Conservation (phyloP, 2,329 filamentous ascomycete genomes). For the Uncinocarpus reesii region DNA sequence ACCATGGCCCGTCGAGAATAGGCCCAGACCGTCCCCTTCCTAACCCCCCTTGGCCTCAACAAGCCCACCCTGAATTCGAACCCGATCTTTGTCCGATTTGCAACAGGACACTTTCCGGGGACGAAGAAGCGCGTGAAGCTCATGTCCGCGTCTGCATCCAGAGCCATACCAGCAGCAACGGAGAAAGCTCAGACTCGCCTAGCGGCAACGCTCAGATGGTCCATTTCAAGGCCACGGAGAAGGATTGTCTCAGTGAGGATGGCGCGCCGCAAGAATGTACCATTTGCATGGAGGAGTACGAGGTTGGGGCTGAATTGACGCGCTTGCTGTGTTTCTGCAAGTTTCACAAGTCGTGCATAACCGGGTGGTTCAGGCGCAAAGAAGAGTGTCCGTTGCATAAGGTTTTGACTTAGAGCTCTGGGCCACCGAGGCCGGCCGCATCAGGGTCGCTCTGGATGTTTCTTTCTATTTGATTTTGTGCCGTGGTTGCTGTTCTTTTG, state of each 20-base stretch:
- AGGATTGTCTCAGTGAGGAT: slow-evolving; percentile 49
- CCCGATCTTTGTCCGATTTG: slow-evolving; percentile 41
- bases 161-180: slow-evolving; percentile 20
- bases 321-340: slow-evolving; percentile 55
- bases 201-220: slow-evolving; percentile 29
- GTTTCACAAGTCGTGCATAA: slow-evolving; percentile 52
- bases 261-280: slow-evolving; percentile 48
- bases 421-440: no score
- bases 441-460: no score
- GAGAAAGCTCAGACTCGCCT: slow-evolving; percentile 4
- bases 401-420: slow-evolving; percentile 18
- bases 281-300: slow-evolving; percentile 57
- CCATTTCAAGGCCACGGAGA: slow-evolving; percentile 50
- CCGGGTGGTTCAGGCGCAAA: slow-evolving; percentile 50
- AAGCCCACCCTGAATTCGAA: slow-evolving; percentile 28
- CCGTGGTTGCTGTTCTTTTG: background rate
- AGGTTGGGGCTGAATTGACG: slow-evolving; percentile 49
- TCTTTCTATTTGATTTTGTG: no score
- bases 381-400: slow-evolving; percentile 54
- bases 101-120: slow-evolving; percentile 32
- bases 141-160: slow-evolving; percentile 40
- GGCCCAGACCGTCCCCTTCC: slow-evolving; percentile 14
- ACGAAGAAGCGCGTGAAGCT: slow-evolving; percentile 34
- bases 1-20: background rate
- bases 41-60: slow-evolving; percentile 14